phyloP scores from a whole-genome alignment of 2,329 filamentous ascomycete genomes.

The Epichloe uncinata region DNA sequence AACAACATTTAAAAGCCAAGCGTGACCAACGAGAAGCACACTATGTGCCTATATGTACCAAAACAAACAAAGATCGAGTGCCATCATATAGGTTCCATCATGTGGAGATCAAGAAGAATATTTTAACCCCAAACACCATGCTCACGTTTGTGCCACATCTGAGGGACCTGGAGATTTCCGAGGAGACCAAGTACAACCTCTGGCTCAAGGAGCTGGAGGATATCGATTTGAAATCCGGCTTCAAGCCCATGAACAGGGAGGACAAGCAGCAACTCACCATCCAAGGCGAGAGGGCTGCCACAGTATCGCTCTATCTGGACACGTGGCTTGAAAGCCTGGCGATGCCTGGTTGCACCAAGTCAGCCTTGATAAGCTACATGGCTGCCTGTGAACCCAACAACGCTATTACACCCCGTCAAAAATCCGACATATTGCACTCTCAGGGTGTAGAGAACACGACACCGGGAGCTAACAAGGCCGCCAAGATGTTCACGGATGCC shows the following conservation, averaged over 20 bases:
- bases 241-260: conserved; percentile 38
- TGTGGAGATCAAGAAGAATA: conserved; percentile 45
- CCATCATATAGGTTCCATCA: conserved; percentile 48
- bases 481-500: conserved; percentile 39
- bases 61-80: conserved; percentile 37
- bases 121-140: conserved; percentile 46
- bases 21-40: conserved; percentile 30
- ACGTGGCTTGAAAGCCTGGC: conserved; percentile 36
- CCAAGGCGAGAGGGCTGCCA: conserved; percentile 37
- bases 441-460: conserved; percentile 26
- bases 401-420: conserved; percentile 40
- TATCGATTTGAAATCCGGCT: conserved; percentile 44
- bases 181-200: conserved; percentile 39
- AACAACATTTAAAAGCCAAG: conserved; percentile 33
- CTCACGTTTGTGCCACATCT: conserved; percentile 47
- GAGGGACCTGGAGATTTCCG: conserved; percentile 41
- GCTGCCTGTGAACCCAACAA: conserved; percentile 33
- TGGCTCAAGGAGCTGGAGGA: conserved; percentile 45
- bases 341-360: conserved; percentile 38
- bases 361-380: conserved; percentile 40
- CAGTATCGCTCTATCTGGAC: conserved; percentile 39
- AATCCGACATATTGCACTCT: conserved; percentile 35
- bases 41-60: conserved; percentile 31
- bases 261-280: conserved; percentile 37
- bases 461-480: conserved; percentile 28